Evolutionary conservation across 352 stramenopile genomes (phyloP).

Genomic region (Phytophthora pisi): DNA sequence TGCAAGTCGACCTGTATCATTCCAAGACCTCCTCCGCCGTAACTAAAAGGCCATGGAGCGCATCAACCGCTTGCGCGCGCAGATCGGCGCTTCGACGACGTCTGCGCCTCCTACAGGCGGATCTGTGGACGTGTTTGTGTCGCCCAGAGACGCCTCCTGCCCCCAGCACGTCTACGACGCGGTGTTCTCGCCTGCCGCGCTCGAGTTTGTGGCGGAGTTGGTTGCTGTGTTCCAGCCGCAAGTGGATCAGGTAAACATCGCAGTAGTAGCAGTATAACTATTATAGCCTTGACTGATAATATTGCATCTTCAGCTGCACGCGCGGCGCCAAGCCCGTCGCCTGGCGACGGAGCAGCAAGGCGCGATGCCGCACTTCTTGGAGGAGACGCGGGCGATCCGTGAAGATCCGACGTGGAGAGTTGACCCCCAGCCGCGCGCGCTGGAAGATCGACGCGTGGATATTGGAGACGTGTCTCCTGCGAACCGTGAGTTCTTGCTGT

Average conservation of each 20-base stretch:
- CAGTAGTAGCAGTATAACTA: constrained; percentile 7
- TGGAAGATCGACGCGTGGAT: constrained; percentile 93
- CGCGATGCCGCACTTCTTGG: constrained; percentile 84
- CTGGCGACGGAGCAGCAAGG: constrained; percentile 70
- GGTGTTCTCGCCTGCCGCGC: constrained; percentile 84
- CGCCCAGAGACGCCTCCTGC: constrained; percentile 26
- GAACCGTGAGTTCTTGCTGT: constrained; percentile 92
- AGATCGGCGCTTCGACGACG: constrained; percentile 27
- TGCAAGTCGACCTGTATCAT: background rate
- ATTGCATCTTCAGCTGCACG: constrained; percentile 52
- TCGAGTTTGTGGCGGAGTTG: constrained; percentile 89
- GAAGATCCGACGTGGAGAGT: constrained; percentile 67
- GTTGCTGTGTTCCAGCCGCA: constrained; percentile 74
- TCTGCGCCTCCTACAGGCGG: background rate
- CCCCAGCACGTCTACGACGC: constrained; percentile 48
- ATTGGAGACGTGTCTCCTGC: constrained; percentile 92
- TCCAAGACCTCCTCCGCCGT: constrained; percentile 1
- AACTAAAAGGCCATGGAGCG: constrained; percentile 36
- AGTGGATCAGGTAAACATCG: constrained; percentile 33
- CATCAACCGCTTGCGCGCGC: constrained; percentile 43
- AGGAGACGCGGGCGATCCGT: constrained; percentile 67
- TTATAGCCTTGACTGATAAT: background rate
- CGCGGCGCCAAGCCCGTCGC: constrained; percentile 52
- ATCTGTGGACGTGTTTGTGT: constrained; percentile 34
- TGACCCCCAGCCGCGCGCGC: constrained; percentile 61